Evolutionary conservation across 768 basidiomycete species (phyloP), one percentile per base, ranked within the genome.

Genomic region (Naganishia friedmannii): DNA sequence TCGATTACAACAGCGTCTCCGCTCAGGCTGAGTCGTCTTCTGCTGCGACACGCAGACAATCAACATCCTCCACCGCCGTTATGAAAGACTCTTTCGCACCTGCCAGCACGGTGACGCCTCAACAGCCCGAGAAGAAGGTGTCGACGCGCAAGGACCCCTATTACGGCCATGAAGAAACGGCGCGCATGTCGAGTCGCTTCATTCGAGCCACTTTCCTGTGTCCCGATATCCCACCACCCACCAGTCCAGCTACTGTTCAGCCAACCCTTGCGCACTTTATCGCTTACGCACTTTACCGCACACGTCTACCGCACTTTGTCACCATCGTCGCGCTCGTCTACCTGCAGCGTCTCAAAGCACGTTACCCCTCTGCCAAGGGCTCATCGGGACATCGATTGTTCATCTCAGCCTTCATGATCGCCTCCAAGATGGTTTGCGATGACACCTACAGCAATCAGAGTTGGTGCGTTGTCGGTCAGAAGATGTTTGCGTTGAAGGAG

Each of bases 371-470:
- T 7, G 92, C 92, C 8, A 87, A 90, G 31, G 92, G 93, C 13
- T 92, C 91, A 0, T 92, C 90, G 0, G 92, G 92, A 26, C 92
- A 96, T 77, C 86, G 92, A 0, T 83, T 96, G 17, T 93, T 93
- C 82, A 90, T 94, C 54, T 92, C 91, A 0, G 91, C 92, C 0
- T 92, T 92, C 80, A 94, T 94, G 92, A 91, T 93, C 77, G 87
- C 90, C 2, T 89, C 88, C 12, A 92, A 92, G 77, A 89, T 93
- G n/a, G 89, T 92, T 58, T 93, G 92, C 82, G 92, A 94, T 83
- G 92, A 93, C 75, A 93, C 91, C 0, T 94, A 93, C 79, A 91
- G 90, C 19, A 93, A 93, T 85, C 92, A 92, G 78, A 90, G 89
- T 0, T 94, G 92, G 92, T 86, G 87, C 6, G 89, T 93, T 54